Base-by-base conservation (phyloP, 139 green algal genomes). In the Chlorella sorokiniana region DNA sequence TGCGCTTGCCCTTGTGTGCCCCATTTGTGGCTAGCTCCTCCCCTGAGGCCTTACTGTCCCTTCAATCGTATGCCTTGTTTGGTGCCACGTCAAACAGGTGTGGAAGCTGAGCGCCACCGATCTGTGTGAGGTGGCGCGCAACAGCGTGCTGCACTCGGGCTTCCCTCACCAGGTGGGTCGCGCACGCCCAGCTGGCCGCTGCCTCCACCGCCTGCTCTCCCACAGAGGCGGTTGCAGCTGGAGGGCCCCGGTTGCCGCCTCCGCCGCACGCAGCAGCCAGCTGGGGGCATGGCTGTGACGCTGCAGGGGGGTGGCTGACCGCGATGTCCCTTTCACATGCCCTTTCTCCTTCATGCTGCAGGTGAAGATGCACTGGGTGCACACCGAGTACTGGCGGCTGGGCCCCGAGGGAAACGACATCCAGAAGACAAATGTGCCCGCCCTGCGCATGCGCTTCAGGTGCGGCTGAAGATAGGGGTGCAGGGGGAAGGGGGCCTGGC, bases 341-440 rank as follows among this genome's bases (percentile, higher is more conserved):
- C 62, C 20, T 69, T 5, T 25, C 6, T 61, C n/a, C 42, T 6
- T 76, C 18, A 51, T 63, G 1, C 4, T 68, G 68, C 86, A 90
- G 84, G 70, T 88, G 37, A 93, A 93, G 81, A 87, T 87, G 89
- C 91, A 93, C 84, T 97, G 94, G 94, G 91, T 97, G 71, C 87
- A 86, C 73, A 80, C 70, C 27, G 73, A 92, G 48, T 98, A 96
- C 90, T 98, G 94, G 94, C 81, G 85, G 79, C 84, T 86, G 3
- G 96, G 96, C 27, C 93, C 94, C 1, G 91, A 95, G 44, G 97
- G 96, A 63, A 99, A 99, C 87, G 95, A 99, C 92, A 98, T 99
- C 69, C 91, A 99, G 71, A 97, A 97, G 86, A 98, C 95, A 44
- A 99, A 99, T 86, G 96, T 99, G 79, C 96, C 96, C 44, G 95